A percentile compares a stretch with the other conserved stretches of the same genome.
These are phyloP conservation scores for Talaromyces sp. DNA, from an alignment of 2,329 filamentous ascomycete species.

Conservation along the genomic window DNA sequence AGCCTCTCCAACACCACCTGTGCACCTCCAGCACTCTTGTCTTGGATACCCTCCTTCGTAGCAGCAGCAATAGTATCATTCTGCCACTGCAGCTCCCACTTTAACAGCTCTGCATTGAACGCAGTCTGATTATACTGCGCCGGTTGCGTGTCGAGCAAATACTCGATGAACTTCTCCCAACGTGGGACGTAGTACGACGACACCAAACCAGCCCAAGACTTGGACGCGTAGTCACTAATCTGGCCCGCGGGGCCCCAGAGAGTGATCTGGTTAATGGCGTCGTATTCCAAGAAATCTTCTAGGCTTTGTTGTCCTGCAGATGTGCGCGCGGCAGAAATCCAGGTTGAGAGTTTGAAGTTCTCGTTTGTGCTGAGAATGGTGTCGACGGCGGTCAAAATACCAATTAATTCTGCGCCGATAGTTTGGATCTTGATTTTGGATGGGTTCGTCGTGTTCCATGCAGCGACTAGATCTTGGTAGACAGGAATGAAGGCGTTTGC, in stretches of 20 bases:
- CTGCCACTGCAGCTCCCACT: conserved; percentile 23
- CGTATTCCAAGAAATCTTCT: conserved; percentile 42
- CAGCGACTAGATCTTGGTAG: conserved; percentile 37
- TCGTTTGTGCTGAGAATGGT: conserved; percentile 40
- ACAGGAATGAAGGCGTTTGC: conserved; percentile 45
- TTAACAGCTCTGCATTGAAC: conserved; percentile 19
- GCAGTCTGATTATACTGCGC: conserved; percentile 23
- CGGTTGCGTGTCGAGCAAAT: conserved; percentile 26
- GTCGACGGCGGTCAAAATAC: conserved; percentile 40
- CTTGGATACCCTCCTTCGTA: background rate
- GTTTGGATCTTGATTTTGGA: conserved; percentile 21
- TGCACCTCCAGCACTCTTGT: conserved; percentile 28
- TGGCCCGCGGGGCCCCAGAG: conserved; percentile 49
- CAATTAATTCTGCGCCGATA: conserved; percentile 31
- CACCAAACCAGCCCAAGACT: conserved; percentile 49
- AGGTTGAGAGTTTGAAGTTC: conserved; percentile 43
- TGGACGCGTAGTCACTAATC: conserved; percentile 51
- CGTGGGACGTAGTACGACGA: conserved; percentile 46
- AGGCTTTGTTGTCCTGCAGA: conserved; percentile 21
- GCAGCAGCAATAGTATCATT: conserved; percentile 13
- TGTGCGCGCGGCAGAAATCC: conserved; percentile 42
- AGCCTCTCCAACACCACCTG: background rate
- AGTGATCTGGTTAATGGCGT: conserved; percentile 51
- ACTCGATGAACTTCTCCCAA: conserved; percentile 47
- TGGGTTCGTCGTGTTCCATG: conserved; percentile 30